Percentiles rank a stretch among this genome's conserved stretches.
These are phyloP conservation scores for Penicillium occitanis DNA, from an alignment of 2,329 filamentous ascomycete species.

Conservation along the genomic window DNA sequence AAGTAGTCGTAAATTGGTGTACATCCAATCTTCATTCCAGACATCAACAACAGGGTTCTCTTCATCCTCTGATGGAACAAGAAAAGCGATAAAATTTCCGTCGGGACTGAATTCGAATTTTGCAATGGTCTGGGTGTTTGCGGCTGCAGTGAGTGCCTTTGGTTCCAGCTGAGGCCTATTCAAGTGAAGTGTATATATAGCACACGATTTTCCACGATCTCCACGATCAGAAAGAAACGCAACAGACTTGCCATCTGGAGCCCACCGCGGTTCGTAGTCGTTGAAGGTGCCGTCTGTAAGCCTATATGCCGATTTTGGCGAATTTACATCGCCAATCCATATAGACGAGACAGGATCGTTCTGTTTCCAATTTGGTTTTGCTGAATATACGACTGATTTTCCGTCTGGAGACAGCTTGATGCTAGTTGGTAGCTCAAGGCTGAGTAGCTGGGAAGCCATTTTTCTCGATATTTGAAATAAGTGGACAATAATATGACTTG, in stretches of 20 bases:
- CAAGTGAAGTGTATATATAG: background rate
- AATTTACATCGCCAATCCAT: constrained; percentile 7
- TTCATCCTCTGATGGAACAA: constrained; percentile 3
- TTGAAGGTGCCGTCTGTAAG: background rate
- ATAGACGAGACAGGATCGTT: constrained; percentile 8
- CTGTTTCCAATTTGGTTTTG: constrained; percentile 14
- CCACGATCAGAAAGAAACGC: constrained; percentile 13
- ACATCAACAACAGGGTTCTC: constrained; percentile 4
- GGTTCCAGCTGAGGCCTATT: background rate
- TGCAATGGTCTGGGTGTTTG: background rate
- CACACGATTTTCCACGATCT: constrained; percentile 11
- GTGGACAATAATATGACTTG: background rate
- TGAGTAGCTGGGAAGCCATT: background rate
- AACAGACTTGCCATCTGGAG: constrained; percentile 6
- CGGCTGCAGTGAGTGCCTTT: constrained; percentile 2
- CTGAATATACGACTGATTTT: constrained; percentile 14
- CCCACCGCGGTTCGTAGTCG: constrained; percentile 7
- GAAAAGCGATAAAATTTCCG: constrained; percentile 6
- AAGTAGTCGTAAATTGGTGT: constrained; percentile 10
- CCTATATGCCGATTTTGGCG: constrained; percentile 6
- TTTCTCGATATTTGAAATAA: background rate
- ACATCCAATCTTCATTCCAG: constrained; percentile 6
- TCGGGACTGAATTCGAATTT: constrained; percentile 17
- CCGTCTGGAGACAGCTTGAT: constrained; percentile 9
- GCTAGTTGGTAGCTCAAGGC: constrained; percentile 8